Evolutionary conservation across 352 stramenopile species (phyloP).

Genomic region (Plasmopara muralis): DNA sequence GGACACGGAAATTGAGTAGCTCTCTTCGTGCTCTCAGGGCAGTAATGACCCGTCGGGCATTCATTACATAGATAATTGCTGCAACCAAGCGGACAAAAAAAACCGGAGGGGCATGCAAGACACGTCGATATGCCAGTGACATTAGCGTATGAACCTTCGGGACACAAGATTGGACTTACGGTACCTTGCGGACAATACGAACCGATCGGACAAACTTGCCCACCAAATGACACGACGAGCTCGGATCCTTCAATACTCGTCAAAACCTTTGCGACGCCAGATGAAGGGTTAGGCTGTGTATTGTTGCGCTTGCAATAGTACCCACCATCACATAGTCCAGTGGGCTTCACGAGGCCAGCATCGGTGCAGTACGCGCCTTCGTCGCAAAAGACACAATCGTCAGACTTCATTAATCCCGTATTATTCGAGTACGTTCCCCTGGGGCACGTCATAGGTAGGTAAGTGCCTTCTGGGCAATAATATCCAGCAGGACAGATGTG

Average conservation of each 20-base stretch:
- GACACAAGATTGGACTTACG: constrained; percentile 23
- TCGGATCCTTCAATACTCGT: constrained; percentile 6
- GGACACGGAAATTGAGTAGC: constrained; percentile 62
- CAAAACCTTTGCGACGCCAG: constrained; percentile 19
- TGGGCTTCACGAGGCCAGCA: constrained; percentile 28
- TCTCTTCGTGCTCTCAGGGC: constrained; percentile 50
- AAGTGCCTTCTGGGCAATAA: constrained; percentile 76
- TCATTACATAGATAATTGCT: constrained; percentile 32
- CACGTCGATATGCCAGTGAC: constrained; percentile 22
- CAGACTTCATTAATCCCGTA: constrained; percentile 29
- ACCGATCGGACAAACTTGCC: constrained; percentile 39
- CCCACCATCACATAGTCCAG: constrained; percentile 30
- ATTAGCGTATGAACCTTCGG: constrained; percentile 39
- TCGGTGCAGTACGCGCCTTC: constrained; percentile 42
- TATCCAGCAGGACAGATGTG: constrained; percentile 56
- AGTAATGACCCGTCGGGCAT: constrained; percentile 83
- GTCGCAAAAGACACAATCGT: constrained; percentile 55
- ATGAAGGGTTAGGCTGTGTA: constrained; percentile 27
- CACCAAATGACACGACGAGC: constrained; percentile 16
- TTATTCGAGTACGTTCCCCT: constrained; percentile 55
- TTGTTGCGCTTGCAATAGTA: constrained; percentile 57
- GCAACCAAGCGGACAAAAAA: constrained; percentile 44
- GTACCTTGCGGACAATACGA: constrained; percentile 47
- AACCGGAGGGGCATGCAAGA: constrained; percentile 30
- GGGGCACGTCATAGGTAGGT: constrained; percentile 48